phyloP scores from a whole-genome alignment of 495 filamentous ascomycete genomes.

The Alectoria sarmentosa region DNA sequence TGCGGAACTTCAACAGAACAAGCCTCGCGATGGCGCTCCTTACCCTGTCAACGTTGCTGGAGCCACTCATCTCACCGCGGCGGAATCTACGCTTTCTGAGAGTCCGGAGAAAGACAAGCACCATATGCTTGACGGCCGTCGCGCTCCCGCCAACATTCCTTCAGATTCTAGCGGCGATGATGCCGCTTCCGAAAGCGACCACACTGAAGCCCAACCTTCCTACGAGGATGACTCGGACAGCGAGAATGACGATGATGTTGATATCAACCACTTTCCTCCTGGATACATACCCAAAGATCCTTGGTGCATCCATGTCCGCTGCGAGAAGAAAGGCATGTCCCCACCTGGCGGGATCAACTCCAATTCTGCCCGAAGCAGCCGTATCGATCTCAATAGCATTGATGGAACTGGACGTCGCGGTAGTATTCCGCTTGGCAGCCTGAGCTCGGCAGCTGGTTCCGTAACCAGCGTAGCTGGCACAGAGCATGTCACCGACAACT shows the following conservation, averaged over 20 bases:
- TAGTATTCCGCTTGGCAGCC: constrained; percentile 38
- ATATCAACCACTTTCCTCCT: constrained; percentile 33
- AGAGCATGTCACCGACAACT: constrained; percentile 22
- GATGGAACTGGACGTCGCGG: constrained; percentile 43
- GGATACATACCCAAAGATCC: constrained; percentile 86
- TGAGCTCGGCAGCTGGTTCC: constrained; percentile 36
- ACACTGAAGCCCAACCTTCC: constrained; percentile 23
- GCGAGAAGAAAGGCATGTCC: constrained; percentile 66
- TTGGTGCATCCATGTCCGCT: constrained; percentile 90
- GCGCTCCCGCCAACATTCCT: constrained; percentile 1
- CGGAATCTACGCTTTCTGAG: constrained; percentile 24
- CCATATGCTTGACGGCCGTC: constrained; percentile 1
- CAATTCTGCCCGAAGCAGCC: constrained; percentile 49
- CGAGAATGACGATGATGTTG: constrained; percentile 23
- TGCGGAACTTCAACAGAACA: constrained; percentile 33
- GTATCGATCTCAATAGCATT: constrained; percentile 42
- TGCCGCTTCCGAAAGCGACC: constrained; percentile 16
- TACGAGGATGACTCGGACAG: constrained; percentile 31
- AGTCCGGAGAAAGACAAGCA: constrained; percentile 24
- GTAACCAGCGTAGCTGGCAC: constrained; percentile 31
- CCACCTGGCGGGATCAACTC: constrained; percentile 45
- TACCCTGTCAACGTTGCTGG: constrained; percentile 26
- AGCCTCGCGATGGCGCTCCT: constrained; percentile 17
- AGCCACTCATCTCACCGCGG: constrained; percentile 23
- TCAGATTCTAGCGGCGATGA: neutral